These are phyloP conservation scores for Sphaerobolus stellatus DNA, from an alignment of 1,284 basidiomycete genomes.

Conservation along the genomic window DNA sequence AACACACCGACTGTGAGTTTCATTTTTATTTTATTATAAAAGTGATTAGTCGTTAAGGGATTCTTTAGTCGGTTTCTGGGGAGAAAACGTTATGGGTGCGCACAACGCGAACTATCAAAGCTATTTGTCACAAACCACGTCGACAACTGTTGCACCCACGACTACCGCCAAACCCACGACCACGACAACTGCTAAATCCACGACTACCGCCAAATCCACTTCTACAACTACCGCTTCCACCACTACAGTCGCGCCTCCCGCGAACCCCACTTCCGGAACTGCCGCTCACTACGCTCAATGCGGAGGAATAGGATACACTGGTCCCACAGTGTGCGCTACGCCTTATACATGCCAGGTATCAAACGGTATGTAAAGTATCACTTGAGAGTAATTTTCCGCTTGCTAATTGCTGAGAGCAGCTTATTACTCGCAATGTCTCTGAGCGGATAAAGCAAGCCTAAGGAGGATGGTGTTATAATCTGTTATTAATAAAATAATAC, in stretches of 20 bases:
- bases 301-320: conserved; percentile 35
- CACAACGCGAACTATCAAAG: conserved; percentile 47
- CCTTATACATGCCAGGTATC: conserved; percentile 15
- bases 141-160: conserved; percentile 20
- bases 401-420: background rate
- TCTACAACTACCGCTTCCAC: no score
- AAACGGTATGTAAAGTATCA: conserved; percentile 5
- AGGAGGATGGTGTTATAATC: no score
- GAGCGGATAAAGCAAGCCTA: no score
- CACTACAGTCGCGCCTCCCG: background rate
- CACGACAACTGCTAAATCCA: conserved; percentile 29
- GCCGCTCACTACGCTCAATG: conserved; percentile 34
- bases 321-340: conserved; percentile 28
- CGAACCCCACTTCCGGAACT: conserved; percentile 17
- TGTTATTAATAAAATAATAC: no score
- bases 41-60: background rate
- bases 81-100: conserved; percentile 47
- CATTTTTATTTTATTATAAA: background rate
- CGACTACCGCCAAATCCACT: conserved; percentile 37
- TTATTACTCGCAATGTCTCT: conserved; percentile 1
- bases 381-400: background rate
- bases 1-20: conserved; percentile 47
- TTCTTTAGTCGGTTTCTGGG: conserved; percentile 55
- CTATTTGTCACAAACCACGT: conserved; percentile 43
- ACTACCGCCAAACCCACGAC: conserved; percentile 26